A percentile compares a stretch with the other conserved stretches of the same genome.
These are phyloP conservation scores for Erigeron canadensis DNA, from an alignment of 129 eudicot genomes.

Conservation along the genomic window DNA sequence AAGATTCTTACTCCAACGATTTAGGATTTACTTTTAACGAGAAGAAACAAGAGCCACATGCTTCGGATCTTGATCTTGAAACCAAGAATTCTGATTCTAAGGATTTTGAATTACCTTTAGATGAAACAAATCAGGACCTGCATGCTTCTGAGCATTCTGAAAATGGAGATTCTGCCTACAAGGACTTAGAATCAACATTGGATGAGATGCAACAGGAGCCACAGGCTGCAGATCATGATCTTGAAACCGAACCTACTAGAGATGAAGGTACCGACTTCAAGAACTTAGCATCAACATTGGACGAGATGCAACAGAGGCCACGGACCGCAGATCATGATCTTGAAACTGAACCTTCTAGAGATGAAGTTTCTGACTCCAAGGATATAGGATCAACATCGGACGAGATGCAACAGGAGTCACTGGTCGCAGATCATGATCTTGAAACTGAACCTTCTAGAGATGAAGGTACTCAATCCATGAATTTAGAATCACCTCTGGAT, in stretches of 20 bases:
- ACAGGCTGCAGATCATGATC: conserved; percentile 19
- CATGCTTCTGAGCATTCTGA: conserved; percentile 13
- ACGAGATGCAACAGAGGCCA: conserved; percentile 26
- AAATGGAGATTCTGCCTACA: conserved; percentile 25
- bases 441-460: conserved; percentile 16
- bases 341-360: conserved; percentile 32
- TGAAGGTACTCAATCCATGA: conserved; percentile 19
- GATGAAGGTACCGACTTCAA: conserved; percentile 8
- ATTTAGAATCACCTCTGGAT: conserved; percentile 28
- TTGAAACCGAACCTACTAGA: conserved; percentile 17
- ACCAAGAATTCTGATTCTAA: conserved; percentile 13
- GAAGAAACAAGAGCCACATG: conserved; percentile 22
- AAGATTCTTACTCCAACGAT: conserved; percentile 25
- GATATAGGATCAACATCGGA: conserved; percentile 20
- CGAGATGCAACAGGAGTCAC: conserved; percentile 21
- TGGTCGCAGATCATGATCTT: conserved; percentile 10
- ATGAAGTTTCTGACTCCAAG: conserved; percentile 21
- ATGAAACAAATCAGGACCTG: conserved; percentile 28
- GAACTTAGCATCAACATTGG: conserved; percentile 26
- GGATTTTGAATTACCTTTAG: conserved; percentile 15
- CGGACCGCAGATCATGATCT: conserved; percentile 20
- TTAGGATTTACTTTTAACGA: conserved; percentile 29
- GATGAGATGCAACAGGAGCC: conserved; percentile 19
- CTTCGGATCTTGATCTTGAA: conserved; percentile 14
- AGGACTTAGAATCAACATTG: conserved; percentile 15